Evolutionary conservation across 306 rosid species (phyloP), one percentile per base, ranked within the genome.

Genomic region (Abrus precatorius): DNA sequence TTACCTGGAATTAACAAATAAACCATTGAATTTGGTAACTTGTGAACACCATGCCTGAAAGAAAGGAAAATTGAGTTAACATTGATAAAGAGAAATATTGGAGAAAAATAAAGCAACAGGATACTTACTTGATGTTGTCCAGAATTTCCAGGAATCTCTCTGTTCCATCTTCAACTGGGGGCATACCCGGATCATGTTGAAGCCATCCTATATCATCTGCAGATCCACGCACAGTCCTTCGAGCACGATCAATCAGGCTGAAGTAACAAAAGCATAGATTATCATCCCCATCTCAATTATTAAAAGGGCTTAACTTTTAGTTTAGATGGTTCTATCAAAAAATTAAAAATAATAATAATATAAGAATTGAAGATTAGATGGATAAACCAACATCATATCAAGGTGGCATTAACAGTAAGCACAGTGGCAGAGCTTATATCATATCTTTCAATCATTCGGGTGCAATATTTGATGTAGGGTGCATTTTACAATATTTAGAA

Each of bases 171-270:
- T 92, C 97, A 77, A 91, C 93, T 0, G 94, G 84, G 14, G 94
- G 97, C 97, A 95, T 86, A 82, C 82, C 92, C 0, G 92, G 85
- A 88, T 90, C 94, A 80, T 82, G 88, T 83, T 91, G 97, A 73
- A 95, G 93, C 99, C 99, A 96, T 34, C 99, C 99, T 78, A 96
- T 93, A 83, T 96, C 99, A 85, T 92, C 98, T 38, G 97, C 94
- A 29, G 98, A 96, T 44, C 99, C 99, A 52, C 85, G 93, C 36
- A 96, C 94, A 68, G 98, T 96, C 87, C 84, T 92, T 69, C 94
- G 87, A 77, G 94, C 97, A 13, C 98, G 88, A 12, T 93, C 92
- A 81, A 92, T 79, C 75, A 96, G 90, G 84, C 98, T 96, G 92
- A 82, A 83, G 75, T 56, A 56, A 84, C 30, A 69, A 74, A 72